Conservation (phyloP, 371 early-diverging fungal genomes). For the Apophysomyces trapeziformis region DNA sequence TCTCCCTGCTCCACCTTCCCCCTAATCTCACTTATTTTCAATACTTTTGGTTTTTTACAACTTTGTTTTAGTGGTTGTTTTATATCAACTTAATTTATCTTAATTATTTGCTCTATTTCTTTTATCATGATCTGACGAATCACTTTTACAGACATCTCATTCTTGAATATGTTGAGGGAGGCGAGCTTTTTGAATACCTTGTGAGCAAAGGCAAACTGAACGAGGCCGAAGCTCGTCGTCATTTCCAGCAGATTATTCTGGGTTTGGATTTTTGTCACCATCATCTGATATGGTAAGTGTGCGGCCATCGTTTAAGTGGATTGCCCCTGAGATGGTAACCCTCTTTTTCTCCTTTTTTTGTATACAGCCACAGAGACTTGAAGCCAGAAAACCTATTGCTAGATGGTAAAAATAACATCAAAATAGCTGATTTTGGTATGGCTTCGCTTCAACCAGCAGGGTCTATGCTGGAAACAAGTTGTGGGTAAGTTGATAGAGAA, state of each 20-base stretch:
- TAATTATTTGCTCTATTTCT: background rate
- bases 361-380: constrained; percentile 90
- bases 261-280: constrained; percentile 95
- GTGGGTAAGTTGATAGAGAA: constrained; percentile 51
- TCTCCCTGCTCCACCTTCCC: constrained; percentile 1
- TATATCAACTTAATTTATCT: background rate
- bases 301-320: background rate
- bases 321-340: background rate
- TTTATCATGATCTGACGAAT: background rate
- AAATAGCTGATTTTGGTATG: constrained; percentile 89
- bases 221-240: constrained; percentile 87
- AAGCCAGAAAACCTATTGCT: constrained; percentile 96
- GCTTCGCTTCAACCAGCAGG: constrained; percentile 77
- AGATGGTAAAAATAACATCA: constrained; percentile 79
- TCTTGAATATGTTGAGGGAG: constrained; percentile 56
- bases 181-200: constrained; percentile 55
- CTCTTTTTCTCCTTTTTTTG: constrained; percentile 2
- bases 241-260: constrained; percentile 95
- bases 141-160: constrained; percentile 37
- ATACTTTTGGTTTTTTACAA: background rate
- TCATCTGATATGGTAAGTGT: constrained; percentile 49
- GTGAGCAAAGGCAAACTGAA: constrained; percentile 49
- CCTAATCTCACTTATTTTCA: constrained; percentile 12
- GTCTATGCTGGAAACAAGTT: constrained; percentile 80
- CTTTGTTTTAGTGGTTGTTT: background rate